Base-by-base conservation (phyloP, 345 rosid species). In the Adansonia digitata region DNA sequence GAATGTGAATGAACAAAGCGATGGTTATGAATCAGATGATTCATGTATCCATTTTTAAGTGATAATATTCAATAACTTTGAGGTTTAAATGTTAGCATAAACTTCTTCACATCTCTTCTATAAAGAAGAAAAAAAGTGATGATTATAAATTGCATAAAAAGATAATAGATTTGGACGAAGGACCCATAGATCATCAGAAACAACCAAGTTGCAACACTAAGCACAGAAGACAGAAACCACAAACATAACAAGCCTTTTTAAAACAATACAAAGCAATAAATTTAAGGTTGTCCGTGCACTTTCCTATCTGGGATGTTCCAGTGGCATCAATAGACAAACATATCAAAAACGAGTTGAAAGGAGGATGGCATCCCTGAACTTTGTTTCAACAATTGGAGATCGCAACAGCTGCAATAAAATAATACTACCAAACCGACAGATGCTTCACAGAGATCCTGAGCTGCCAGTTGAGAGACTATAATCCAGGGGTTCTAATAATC, bases 361-460 rank as follows among this genome's bases (percentile, higher is more conserved):
- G 48, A 65, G 49, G 70, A 5, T 13, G 35, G 35, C 35, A 66
- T 42, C 51, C 46, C 35, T 39, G 63, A n/a, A 43, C 34, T 42
- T 66, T 0, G 98, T 91, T 77, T 98, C 98, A 81, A 94, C 96
- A 39, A 94, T n/a, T n/a, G n/a, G 74, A 72, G 75, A 75, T 74
- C 82, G 75, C 45, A 78, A 70, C 49, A 79, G 78, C 75, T 71
- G 75, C 79, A 73, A 75, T 77, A 71, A 75, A 81, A 46, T 78
- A 81, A 74, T 40, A 27, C 22, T 11, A 71, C 71, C 79, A 82
- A 77, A 75, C 78, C 80, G 68, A 78, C 75, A 52, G 64, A 75
- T 71, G 85, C 80, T 71, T 81, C 76, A 45, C 34, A 77, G 67
- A 77, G 78, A 75, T 72, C 74, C 74, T 76, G 77, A 74, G 46